Conservation (phyloP, 139 green algal species). For the Penium margaritaceum region DNA sequence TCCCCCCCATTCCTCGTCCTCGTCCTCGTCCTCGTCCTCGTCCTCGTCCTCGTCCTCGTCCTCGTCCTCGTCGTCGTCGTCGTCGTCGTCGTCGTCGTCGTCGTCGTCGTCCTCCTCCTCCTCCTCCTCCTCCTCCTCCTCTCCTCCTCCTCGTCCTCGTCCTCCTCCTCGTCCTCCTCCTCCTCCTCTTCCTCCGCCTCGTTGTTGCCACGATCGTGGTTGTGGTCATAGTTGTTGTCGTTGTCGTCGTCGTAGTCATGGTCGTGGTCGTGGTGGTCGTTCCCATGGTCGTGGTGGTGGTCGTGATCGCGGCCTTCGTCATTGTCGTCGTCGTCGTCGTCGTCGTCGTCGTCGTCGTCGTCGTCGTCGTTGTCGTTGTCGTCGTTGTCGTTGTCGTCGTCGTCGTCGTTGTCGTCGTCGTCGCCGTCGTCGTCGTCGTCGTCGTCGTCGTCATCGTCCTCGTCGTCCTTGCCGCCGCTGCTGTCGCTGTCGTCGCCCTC, state of each 20-base stretch:
- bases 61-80: constrained; percentile 19
- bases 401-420: background rate
- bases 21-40: background rate
- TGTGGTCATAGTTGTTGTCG: too few species aligned
- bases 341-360: background rate
- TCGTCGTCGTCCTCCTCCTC: background rate
- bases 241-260: too few species aligned
- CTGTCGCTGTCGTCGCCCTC: background rate
- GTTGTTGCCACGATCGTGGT: too few species aligned
- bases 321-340: constrained; percentile 3
- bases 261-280: too few species aligned
- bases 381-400: too few species aligned
- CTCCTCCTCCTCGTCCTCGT: background rate
- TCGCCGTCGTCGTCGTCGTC: background rate
- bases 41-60: background rate
- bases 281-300: too few species aligned
- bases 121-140: background rate
- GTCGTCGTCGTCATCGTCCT: too few species aligned
- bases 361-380: background rate
- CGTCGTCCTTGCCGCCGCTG: too few species aligned
- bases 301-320: too few species aligned
- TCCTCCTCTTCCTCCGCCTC: constrained; percentile 12
- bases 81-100: background rate
- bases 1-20: background rate
- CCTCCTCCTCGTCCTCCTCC: background rate